phyloP scores from a whole-genome alignment of 768 basidiomycete species.

The Leucocoprinus leucothites region DNA sequence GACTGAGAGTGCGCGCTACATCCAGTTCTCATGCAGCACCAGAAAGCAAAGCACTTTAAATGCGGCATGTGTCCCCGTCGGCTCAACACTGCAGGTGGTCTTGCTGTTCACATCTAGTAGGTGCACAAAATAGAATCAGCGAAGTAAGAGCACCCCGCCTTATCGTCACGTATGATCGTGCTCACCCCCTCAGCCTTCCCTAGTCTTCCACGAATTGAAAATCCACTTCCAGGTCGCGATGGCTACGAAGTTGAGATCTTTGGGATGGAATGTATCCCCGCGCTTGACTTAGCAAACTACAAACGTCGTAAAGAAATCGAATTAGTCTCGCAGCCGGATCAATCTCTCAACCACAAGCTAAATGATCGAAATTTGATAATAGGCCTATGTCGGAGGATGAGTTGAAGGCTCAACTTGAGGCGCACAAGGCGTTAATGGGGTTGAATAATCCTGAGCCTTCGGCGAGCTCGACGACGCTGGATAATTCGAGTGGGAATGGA shows the following conservation, averaged over 20 bases:
- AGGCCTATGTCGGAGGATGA: no score
- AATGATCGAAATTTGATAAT: no score
- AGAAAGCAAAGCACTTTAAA: conserved; percentile 99
- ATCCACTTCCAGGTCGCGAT: conserved; percentile 93
- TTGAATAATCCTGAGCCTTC: conserved; percentile 20
- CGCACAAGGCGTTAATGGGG: no score
- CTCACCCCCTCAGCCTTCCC: neutral
- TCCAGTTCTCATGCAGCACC: conserved; percentile 95
- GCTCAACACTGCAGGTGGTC: conserved; percentile 94
- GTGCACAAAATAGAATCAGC: conserved; percentile 99
- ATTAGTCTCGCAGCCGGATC: no score
- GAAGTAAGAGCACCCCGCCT: conserved; percentile 41
- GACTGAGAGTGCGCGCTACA: no score
- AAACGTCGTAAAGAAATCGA: conserved; percentile 95
- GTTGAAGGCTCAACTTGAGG: no score
- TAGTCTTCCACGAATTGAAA: conserved; percentile 61
- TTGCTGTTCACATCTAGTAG: conserved; percentile 97
- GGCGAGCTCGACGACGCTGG: neutral
- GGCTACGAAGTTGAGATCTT: conserved; percentile 99
- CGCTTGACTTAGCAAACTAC: conserved; percentile 92
- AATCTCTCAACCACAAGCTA: no score
- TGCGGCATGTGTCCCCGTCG: conserved; percentile 94
- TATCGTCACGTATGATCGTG: neutral
- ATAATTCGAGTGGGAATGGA: conserved; percentile 15
- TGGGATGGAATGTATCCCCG: conserved; percentile 98